Conservation (phyloP, 371 early-diverging fungal genomes). For the Mucor lusitanicus region DNA sequence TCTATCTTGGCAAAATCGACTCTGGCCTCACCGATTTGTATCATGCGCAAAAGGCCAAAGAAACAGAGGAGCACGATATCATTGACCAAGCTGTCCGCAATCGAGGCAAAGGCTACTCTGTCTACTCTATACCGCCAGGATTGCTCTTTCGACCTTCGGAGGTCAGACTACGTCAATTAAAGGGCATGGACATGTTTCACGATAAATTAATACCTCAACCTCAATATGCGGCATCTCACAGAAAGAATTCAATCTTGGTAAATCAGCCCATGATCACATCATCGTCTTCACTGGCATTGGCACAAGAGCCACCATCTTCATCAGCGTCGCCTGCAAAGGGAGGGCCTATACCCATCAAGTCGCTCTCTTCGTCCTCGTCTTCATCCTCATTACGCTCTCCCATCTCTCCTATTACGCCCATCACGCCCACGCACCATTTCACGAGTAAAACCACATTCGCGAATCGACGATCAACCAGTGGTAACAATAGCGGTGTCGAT, state of each 20-base stretch:
- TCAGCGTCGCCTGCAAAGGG: neutral
- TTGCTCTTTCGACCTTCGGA: conserved; percentile 82
- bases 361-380: neutral
- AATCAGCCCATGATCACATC: neutral
- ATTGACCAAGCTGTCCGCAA: conserved; percentile 72
- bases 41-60: conserved; percentile 67
- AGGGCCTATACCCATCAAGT: neutral
- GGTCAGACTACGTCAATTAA: conserved; percentile 52
- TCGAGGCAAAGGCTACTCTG: conserved; percentile 70
- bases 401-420: neutral
- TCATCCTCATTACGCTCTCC: neutral
- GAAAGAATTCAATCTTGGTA: conserved; percentile 5
- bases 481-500: neutral
- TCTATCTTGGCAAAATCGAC: conserved; percentile 72
- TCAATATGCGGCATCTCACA: neutral
- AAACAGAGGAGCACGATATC: conserved; percentile 70
- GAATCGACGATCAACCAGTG: neutral
- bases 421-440: neutral
- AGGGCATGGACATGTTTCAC: conserved; percentile 30
- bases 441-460: neutral
- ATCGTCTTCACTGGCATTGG: neutral
- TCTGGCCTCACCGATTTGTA: conserved; percentile 74
- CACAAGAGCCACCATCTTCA: neutral
- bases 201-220: neutral
- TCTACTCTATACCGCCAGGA: conserved; percentile 79